Conservation (phyloP, 2,329 filamentous ascomycete species). For the Talaromyces sp. region DNA sequence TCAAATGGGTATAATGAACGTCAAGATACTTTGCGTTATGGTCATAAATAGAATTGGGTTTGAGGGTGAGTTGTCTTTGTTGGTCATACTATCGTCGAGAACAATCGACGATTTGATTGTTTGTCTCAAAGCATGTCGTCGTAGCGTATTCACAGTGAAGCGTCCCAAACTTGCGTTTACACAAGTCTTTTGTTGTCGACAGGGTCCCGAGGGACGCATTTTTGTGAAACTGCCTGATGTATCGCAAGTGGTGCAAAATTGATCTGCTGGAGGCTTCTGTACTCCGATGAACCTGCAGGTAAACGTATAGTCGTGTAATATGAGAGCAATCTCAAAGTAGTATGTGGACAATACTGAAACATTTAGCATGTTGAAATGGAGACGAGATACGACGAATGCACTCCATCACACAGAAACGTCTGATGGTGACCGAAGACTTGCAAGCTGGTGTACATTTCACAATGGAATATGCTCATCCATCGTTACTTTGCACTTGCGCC, state of each 20-base stretch:
- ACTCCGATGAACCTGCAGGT: not conserved
- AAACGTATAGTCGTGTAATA: not conserved
- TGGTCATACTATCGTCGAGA: not conserved
- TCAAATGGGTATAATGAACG: not conserved
- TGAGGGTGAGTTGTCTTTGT: not conserved
- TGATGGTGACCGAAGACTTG: not conserved
- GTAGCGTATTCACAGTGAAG: not conserved
- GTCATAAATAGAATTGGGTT: not conserved
- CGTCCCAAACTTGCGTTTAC: not conserved
- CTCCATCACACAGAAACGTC: not conserved
- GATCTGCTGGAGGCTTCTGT: not conserved
- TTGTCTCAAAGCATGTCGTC: not conserved
- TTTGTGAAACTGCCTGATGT: not conserved
- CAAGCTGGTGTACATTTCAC: not conserved
- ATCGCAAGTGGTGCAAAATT: not conserved
- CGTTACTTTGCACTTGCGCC: conserved; percentile 5
- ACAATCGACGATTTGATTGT: not conserved
- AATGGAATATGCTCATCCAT: not conserved
- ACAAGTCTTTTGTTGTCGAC: not conserved
- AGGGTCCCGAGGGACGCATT: not conserved
- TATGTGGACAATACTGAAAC: not conserved
- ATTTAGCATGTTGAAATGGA: not conserved
- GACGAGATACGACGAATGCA: not conserved
- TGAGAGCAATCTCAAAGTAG: not conserved
- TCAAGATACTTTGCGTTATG: not conserved